Conservation (phyloP, 768 basidiomycete genomes). For the Leucosporidium yakuticum region DNA sequence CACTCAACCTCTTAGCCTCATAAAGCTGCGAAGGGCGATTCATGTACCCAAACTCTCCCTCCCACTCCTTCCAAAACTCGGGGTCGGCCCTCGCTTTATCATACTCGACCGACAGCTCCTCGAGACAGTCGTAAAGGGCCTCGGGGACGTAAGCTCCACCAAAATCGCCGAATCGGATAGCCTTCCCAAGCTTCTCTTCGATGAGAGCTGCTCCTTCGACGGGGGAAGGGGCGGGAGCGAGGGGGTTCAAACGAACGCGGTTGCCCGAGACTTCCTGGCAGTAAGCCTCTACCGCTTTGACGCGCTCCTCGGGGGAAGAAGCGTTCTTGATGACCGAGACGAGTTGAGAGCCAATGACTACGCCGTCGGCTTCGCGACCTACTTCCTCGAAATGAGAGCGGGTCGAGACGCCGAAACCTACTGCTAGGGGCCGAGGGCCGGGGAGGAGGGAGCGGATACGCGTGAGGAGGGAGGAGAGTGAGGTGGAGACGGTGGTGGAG, state of each 20-base stretch:
- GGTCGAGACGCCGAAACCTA: slow-evolving; percentile 93
- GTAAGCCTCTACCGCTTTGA: slow-evolving; percentile 40
- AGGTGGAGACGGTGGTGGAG: slow-evolving; percentile 64
- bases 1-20: slow-evolving; percentile 81
- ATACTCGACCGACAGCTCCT: slow-evolving; percentile 84
- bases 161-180: slow-evolving; percentile 86
- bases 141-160: slow-evolving; percentile 98
- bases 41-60: slow-evolving; percentile 82
- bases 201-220: neutral
- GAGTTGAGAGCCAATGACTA: slow-evolving; percentile 85
- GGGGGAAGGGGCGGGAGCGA: slow-evolving; percentile 12
- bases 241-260: slow-evolving; percentile 13
- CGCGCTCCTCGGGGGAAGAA: slow-evolving; percentile 42
- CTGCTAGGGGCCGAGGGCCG: slow-evolving; percentile 62
- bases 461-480: slow-evolving; percentile 76
- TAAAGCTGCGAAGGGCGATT: slow-evolving; percentile 90
- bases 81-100: slow-evolving; percentile 79
- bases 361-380: slow-evolving; percentile 85
- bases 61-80: slow-evolving; percentile 85
- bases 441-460: slow-evolving; percentile 61
- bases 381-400: slow-evolving; percentile 81
- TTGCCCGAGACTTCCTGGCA: slow-evolving; percentile 29
- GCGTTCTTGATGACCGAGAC: slow-evolving; percentile 71
- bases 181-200: slow-evolving; percentile 36
- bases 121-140: slow-evolving; percentile 83